These are phyloP conservation scores for Biscogniauxia marginata DNA, from an alignment of 2,329 filamentous ascomycete species.

Conservation along the genomic window DNA sequence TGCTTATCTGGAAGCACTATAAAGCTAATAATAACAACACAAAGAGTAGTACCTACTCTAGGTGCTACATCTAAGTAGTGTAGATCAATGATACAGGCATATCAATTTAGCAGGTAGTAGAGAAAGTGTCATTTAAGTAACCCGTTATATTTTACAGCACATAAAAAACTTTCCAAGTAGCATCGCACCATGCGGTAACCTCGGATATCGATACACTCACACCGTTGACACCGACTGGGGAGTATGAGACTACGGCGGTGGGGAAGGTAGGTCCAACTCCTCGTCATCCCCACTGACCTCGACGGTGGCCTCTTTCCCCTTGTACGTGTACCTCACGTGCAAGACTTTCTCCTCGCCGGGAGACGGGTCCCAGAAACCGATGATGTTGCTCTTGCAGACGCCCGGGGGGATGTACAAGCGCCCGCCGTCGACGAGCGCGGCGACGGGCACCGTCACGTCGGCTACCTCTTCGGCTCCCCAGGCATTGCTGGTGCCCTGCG, in stretches of 20 bases:
- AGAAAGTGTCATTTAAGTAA: too few relatives aligned
- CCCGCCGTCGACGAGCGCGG: slow-evolving; percentile 43
- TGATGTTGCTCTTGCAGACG: slow-evolving; percentile 42
- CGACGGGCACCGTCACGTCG: slow-evolving; percentile 48
- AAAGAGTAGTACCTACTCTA: background rate
- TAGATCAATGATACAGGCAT: too few relatives aligned
- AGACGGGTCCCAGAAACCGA: slow-evolving; percentile 53
- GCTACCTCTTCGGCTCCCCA: slow-evolving; percentile 43
- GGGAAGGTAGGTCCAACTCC: slow-evolving; percentile 34
- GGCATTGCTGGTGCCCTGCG: slow-evolving; percentile 23
- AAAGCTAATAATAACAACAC: background rate
- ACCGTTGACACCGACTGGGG: background rate
- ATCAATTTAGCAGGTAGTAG: too few relatives aligned
- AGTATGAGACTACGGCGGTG: background rate
- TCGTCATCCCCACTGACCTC: slow-evolving; percentile 37
- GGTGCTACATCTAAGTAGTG: background rate
- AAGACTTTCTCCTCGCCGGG: slow-evolving; percentile 45
- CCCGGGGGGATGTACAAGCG: slow-evolving; percentile 39
- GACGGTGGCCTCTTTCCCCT: slow-evolving; percentile 33
- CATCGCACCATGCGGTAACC: too few relatives aligned
- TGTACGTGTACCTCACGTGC: slow-evolving; percentile 44
- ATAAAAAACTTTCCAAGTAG: too few relatives aligned
- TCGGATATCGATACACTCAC: too few relatives aligned
- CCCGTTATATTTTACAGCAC: too few relatives aligned
- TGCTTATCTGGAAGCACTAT: background rate